Percentiles rank a stretch among this genome's conserved stretches.
phyloP scores from a whole-genome alignment of 192 early-diverging fungal genomes.

The Polychytrium aggregatum region DNA sequence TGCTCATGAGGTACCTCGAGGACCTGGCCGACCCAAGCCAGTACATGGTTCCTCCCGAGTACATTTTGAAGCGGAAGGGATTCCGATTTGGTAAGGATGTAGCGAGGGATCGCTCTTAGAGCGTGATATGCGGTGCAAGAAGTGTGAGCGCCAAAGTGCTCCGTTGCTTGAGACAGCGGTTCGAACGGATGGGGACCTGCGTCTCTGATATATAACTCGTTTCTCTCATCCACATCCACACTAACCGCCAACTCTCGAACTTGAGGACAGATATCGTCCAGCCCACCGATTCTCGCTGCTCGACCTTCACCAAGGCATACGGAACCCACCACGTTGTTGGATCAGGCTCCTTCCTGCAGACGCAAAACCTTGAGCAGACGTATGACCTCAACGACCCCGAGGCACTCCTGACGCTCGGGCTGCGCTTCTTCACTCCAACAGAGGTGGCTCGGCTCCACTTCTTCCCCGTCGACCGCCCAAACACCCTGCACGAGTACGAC shows the following conservation, averaged over 20 bases:
- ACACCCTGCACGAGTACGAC: background rate
- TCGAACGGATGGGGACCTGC: too few species aligned
- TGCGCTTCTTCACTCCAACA: slow-evolving; percentile 71
- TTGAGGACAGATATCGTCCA: slow-evolving; percentile 28
- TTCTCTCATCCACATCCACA: too few species aligned
- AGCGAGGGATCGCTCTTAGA: background rate
- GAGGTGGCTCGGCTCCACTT: slow-evolving; percentile 74
- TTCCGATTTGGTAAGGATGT: slow-evolving; percentile 22
- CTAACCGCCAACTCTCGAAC: too few species aligned
- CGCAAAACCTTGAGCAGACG: slow-evolving; percentile 45
- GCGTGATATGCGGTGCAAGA: too few species aligned
- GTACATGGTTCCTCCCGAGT: slow-evolving; percentile 19
- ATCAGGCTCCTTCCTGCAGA: slow-evolving; percentile 69
- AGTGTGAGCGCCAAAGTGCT: too few species aligned
- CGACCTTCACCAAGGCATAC: slow-evolving; percentile 64
- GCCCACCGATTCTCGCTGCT: slow-evolving; percentile 9
- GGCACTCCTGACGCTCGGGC: slow-evolving; percentile 51
- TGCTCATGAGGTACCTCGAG: slow-evolving; percentile 18
- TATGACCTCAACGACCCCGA: slow-evolving; percentile 52
- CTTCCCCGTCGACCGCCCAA: slow-evolving; percentile 47
- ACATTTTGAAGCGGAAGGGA: slow-evolving; percentile 20
- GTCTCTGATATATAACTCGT: too few species aligned
- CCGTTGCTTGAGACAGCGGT: too few species aligned
- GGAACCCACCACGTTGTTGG: slow-evolving; percentile 63
- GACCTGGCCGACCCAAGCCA: slow-evolving; percentile 7